Evolutionary conservation across 2,329 filamentous ascomycete species (phyloP).

Genomic region (Colletotrichum godetiae): DNA sequence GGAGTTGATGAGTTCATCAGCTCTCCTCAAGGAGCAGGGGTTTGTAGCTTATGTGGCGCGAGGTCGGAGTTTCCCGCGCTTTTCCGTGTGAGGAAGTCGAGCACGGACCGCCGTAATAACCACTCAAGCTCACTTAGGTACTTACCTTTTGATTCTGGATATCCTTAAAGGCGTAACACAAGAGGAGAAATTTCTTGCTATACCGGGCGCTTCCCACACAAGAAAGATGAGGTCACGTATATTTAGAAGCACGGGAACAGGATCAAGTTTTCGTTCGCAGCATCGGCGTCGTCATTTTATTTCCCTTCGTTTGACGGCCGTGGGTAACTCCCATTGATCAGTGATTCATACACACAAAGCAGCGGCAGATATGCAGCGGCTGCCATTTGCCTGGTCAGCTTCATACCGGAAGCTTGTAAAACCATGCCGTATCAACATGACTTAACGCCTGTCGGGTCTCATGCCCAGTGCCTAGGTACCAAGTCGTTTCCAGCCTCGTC

Average conservation of each 20-base stretch:
- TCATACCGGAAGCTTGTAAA: constrained; percentile 28
- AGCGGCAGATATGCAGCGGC: constrained; percentile 4
- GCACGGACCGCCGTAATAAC: constrained; percentile 15
- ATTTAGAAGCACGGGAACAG: not conserved
- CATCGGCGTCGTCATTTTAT: constrained; percentile 31
- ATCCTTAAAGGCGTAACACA: not conserved
- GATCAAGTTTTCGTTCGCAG: not conserved
- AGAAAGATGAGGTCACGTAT: not conserved
- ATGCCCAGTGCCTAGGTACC: constrained; percentile 23
- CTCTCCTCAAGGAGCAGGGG: constrained; percentile 29
- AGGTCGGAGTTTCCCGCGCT: constrained; percentile 28
- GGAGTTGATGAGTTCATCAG: constrained; percentile 33
- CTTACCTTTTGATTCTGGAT: too few relatives aligned
- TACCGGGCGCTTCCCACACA: not conserved
- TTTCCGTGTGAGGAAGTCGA: constrained; percentile 24
- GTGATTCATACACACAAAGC: constrained; percentile 35
- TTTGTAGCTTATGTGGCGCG: constrained; percentile 32
- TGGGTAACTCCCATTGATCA: constrained; percentile 24
- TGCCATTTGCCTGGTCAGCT: constrained; percentile 23
- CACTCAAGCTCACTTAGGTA: not conserved
- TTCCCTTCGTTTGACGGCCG: constrained; percentile 30
- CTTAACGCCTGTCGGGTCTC: constrained; percentile 30
- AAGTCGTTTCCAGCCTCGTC: constrained; percentile 30
- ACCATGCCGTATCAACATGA: constrained; percentile 30
- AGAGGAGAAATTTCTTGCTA: not conserved